Percentiles rank a stretch among this genome's conserved stretches.
phyloP scores from a whole-genome alignment of 163 green algal species.

The Chloromonas sp. region DNA sequence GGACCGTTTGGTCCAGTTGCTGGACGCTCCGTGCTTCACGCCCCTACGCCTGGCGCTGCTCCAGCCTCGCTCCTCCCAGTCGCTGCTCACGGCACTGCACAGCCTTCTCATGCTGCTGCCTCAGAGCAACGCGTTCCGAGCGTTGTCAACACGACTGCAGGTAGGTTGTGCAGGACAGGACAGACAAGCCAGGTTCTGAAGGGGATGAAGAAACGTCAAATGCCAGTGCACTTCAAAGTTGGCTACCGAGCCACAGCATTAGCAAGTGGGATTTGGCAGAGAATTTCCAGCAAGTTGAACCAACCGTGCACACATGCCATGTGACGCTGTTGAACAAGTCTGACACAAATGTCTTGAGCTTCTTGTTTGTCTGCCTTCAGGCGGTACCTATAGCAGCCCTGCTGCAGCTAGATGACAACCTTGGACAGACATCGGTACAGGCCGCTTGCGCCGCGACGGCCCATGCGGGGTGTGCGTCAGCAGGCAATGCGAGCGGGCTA shows the following conservation, averaged over 20 bases:
- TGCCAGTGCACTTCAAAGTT: not conserved
- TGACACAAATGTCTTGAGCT: not conserved
- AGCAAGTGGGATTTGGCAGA: not conserved
- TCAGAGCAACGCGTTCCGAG: slow-evolving; percentile 81
- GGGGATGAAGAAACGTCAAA: not conserved
- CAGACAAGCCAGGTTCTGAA: too few relatives aligned
- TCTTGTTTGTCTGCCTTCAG: slow-evolving; percentile 7
- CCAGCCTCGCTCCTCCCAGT: slow-evolving; percentile 55
- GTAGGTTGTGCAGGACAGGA: not conserved
- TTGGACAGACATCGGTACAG: not conserved
- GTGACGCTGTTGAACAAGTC: too few relatives aligned
- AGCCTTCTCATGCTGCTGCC: slow-evolving; percentile 90
- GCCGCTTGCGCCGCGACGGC: not conserved
- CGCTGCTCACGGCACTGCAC: slow-evolving; percentile 76
- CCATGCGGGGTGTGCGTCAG: not conserved
- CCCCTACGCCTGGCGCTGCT: slow-evolving; percentile 82
- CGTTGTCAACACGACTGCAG: slow-evolving; percentile 66
- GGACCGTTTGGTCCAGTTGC: slow-evolving; percentile 80
- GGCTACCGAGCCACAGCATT: not conserved
- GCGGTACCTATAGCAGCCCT: slow-evolving; percentile 54
- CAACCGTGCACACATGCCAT: too few relatives aligned
- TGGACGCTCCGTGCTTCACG: slow-evolving; percentile 91
- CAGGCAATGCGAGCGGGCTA: not conserved
- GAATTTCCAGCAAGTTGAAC: too few relatives aligned
- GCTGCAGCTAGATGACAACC: slow-evolving; percentile 46